These are phyloP conservation scores for Lepiota venenata DNA, from an alignment of 768 basidiomycete genomes.

Conservation along the genomic window DNA sequence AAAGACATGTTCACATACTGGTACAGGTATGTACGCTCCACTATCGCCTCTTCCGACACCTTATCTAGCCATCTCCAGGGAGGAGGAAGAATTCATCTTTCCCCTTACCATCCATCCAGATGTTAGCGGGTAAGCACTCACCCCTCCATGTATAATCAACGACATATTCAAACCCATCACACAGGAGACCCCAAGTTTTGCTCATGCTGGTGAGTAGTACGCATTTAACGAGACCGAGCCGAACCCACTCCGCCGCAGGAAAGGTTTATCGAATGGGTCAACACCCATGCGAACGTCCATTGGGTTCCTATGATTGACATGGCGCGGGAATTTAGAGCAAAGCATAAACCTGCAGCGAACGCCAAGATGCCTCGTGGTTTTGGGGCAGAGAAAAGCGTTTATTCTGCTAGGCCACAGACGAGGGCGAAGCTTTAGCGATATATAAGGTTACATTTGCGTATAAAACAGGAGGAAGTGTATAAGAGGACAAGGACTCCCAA, in stretches of 20 bases:
- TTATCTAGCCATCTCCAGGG: constrained; percentile 28
- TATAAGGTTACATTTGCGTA: not conserved
- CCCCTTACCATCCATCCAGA: constrained; percentile 81
- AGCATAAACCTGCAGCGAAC: constrained; percentile 41
- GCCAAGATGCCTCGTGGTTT: constrained; percentile 57
- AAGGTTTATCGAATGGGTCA: constrained; percentile 73
- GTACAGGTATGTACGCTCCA: constrained; percentile 42
- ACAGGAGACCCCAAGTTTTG: constrained; percentile 63
- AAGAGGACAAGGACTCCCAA: no score
- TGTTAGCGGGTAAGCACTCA: constrained; percentile 53
- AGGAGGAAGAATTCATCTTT: constrained; percentile 65
- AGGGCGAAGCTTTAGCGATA: not conserved
- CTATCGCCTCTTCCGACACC: no score
- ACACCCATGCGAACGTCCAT: constrained; percentile 63
- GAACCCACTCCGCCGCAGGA: constrained; percentile 34
- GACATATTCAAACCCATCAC: constrained; percentile 3
- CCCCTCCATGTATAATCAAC: not conserved
- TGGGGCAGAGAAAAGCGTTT: not conserved
- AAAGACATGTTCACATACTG: constrained; percentile 71
- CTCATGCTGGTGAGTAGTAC: constrained; percentile 55
- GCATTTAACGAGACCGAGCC: not conserved
- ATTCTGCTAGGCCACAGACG: not conserved
- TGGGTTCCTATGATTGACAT: constrained; percentile 73
- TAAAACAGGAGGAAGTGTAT: no score
- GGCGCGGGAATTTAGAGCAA: constrained; percentile 56